Percentiles rank a stretch among this genome's conserved stretches.
Conservation (phyloP, 2,329 filamentous ascomycete genomes). For the Beauveria pseudobassiana region DNA sequence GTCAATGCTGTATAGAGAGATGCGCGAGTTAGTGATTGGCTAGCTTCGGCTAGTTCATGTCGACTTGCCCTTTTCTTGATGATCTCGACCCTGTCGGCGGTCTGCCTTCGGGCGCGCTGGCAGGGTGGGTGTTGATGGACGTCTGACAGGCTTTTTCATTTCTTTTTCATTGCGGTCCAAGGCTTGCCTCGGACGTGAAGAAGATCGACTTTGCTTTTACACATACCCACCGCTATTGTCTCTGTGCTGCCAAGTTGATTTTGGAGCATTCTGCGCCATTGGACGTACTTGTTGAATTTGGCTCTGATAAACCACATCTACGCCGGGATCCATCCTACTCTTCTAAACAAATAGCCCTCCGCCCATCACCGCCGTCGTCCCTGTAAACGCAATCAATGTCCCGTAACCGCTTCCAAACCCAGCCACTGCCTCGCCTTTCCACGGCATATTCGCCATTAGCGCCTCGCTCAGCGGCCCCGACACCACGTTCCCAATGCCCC, state of each 20-base stretch:
- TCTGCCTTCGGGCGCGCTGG: slow-evolving; percentile 70
- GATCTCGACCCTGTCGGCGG: slow-evolving; percentile 74
- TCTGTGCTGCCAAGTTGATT: too few relatives aligned
- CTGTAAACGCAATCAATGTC: slow-evolving; percentile 27
- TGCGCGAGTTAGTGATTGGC: slow-evolving; percentile 34
- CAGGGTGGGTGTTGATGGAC: slow-evolving; percentile 78
- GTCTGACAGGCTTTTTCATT: slow-evolving; percentile 69
- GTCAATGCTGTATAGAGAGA: slow-evolving; percentile 63
- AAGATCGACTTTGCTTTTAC: slow-evolving; percentile 30
- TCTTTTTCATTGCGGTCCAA: slow-evolving; percentile 46
- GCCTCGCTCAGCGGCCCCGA: slow-evolving; percentile 50
- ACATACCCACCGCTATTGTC: neutral
- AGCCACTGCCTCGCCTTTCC: slow-evolving; percentile 25
- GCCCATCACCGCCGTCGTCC: slow-evolving; percentile 22
- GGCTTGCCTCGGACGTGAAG: slow-evolving; percentile 42
- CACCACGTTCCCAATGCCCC: slow-evolving; percentile 54
- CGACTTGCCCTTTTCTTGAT: slow-evolving; percentile 46
- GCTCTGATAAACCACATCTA: neutral
- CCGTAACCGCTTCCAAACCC: slow-evolving; percentile 28
- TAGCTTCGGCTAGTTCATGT: slow-evolving; percentile 5
- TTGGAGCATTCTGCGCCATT: too few relatives aligned
- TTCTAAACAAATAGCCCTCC: slow-evolving; percentile 24
- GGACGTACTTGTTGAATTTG: too few relatives aligned
- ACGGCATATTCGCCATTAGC: slow-evolving; percentile 39
- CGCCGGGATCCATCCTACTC: slow-evolving; percentile 24